These are phyloP conservation scores for Aspergillus carbonarius DNA, from an alignment of 2,329 filamentous ascomycete species.

Conservation along the genomic window DNA sequence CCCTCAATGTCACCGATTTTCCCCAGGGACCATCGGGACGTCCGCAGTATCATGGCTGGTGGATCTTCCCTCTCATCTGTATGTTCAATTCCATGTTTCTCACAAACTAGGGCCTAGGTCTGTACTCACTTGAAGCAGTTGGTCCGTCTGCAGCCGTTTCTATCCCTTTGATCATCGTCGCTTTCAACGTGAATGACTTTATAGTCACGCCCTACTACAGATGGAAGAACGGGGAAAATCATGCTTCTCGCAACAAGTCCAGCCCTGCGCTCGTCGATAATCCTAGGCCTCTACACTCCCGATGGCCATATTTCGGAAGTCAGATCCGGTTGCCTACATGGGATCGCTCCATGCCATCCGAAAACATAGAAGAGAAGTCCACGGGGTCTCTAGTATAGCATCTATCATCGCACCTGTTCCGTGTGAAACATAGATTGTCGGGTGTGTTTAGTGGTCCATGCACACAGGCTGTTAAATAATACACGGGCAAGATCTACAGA, in stretches of 20 bases:
- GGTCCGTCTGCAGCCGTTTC: not conserved
- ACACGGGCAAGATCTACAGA: too few species aligned
- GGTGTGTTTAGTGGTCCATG: too few species aligned
- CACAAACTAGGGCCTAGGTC: not conserved
- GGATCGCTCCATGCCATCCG: too few species aligned
- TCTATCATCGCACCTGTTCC: too few species aligned
- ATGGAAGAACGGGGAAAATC: not conserved
- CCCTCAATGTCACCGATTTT: constrained; percentile 15
- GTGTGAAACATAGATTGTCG: too few species aligned
- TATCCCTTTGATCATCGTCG: not conserved
- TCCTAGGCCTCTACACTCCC: too few species aligned
- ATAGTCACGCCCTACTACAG: not conserved
- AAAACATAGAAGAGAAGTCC: too few species aligned
- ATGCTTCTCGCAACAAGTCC: too few species aligned
- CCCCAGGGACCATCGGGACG: constrained; percentile 3
- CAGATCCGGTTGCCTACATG: too few species aligned
- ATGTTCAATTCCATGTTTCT: not conserved
- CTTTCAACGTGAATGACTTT: not conserved
- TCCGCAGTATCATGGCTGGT: constrained; percentile 2
- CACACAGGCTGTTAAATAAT: too few species aligned
- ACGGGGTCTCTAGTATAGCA: too few species aligned
- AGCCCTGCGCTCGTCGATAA: not conserved
- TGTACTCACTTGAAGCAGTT: not conserved
- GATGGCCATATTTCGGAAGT: too few species aligned
- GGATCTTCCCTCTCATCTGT: constrained; percentile 20